These are phyloP conservation scores for Microbotryum silenes-acaulis DNA, from an alignment of 1,284 basidiomycete species.

Conservation along the genomic window DNA sequence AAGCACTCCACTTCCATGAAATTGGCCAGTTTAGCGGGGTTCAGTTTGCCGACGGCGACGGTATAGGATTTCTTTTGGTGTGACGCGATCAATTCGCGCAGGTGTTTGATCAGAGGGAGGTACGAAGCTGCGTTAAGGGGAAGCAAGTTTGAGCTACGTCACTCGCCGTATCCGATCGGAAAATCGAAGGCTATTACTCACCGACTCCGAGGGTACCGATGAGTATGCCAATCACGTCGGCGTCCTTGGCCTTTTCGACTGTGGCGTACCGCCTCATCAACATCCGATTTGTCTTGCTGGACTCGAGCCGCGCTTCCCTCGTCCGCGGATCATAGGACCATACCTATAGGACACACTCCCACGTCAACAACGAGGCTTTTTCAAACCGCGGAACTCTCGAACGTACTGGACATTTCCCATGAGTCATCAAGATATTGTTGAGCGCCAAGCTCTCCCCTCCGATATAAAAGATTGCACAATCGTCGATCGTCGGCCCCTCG, in stretches of 20 bases:
- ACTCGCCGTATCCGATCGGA: constrained; percentile 1
- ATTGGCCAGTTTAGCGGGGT: constrained; percentile 90
- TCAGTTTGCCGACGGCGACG: constrained; percentile 89
- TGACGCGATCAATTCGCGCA: constrained; percentile 58
- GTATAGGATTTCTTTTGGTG: constrained; percentile 85
- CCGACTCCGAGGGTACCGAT: constrained; percentile 89
- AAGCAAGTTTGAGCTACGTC: constrained; percentile 1
- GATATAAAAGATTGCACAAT: constrained; percentile 62
- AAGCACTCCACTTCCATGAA: constrained; percentile 96
- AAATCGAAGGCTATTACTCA: constrained; percentile 42
- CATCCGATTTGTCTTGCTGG: constrained; percentile 57
- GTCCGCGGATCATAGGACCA: constrained; percentile 66
- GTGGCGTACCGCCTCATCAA: constrained; percentile 86
- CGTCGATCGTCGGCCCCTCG: constrained; percentile 35
- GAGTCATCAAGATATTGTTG: constrained; percentile 78
- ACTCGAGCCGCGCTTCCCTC: constrained; percentile 51
- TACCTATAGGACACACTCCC: constrained; percentile 47
- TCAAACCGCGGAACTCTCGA: constrained; percentile 40
- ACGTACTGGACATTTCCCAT: constrained; percentile 45
- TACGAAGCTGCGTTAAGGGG: constrained; percentile 55
- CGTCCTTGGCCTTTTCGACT: constrained; percentile 81
- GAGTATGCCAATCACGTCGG: constrained; percentile 90
- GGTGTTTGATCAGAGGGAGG: constrained; percentile 66
- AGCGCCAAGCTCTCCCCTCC: constrained; percentile 74
- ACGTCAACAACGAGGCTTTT: constrained; percentile 1